Conservation (phyloP, 2,329 filamentous ascomycete genomes). For the Diaporthe citriasiana region DNA sequence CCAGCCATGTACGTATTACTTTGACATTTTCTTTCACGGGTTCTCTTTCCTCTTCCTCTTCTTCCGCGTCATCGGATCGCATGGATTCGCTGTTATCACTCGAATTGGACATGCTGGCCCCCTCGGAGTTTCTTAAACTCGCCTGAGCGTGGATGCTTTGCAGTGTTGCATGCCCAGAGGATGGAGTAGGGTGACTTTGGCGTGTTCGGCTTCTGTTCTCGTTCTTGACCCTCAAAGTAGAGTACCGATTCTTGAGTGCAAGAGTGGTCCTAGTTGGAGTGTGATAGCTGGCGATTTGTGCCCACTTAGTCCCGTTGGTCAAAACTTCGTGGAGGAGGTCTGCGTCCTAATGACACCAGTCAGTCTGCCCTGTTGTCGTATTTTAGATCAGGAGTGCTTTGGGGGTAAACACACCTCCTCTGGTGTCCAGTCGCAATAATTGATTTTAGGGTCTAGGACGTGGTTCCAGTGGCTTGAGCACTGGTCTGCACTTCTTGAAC, state of each 20-base stretch:
- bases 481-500: constrained; percentile 47
- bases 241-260: constrained; percentile 47
- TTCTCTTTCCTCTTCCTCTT: constrained; percentile 10
- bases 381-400: neutral
- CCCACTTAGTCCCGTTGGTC: constrained; percentile 47
- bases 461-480: constrained; percentile 49
- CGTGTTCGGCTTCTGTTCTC: constrained; percentile 14
- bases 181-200: constrained; percentile 13
- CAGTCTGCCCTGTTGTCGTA: constrained; percentile 5
- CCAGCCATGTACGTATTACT: constrained; percentile 21
- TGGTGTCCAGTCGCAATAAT: constrained; percentile 47
- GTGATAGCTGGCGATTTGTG: constrained; percentile 46
- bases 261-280: constrained; percentile 48
- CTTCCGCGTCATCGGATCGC: constrained; percentile 6
- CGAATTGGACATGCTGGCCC: neutral
- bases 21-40: neutral
- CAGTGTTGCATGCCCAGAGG: constrained; percentile 17
- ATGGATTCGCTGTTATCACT: constrained; percentile 8
- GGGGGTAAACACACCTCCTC: constrained; percentile 44
- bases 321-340: constrained; percentile 44
- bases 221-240: constrained; percentile 6
- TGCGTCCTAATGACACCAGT: constrained; percentile 41
- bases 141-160: constrained; percentile 14
- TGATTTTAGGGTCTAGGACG: constrained; percentile 46
- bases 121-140: neutral